Evolutionary conservation across 306 rosid species (phyloP), one percentile per base, ranked within the genome.

Genomic region (Cucumis hystrix): DNA sequence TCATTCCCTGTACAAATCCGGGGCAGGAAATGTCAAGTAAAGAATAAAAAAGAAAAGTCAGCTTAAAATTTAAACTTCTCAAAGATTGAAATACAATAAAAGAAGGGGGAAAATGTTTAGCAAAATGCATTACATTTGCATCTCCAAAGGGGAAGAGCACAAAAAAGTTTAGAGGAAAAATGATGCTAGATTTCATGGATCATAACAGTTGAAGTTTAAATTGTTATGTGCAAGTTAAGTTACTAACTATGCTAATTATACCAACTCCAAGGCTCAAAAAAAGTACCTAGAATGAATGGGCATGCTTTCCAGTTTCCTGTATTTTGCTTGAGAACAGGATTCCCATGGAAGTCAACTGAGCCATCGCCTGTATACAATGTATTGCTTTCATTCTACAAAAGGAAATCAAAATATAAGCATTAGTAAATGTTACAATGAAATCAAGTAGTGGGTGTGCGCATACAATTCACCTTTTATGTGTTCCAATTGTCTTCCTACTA

Each of bases 271-370:
- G 5, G 79, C 82, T 72, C 43, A 68, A 15, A 21, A 8, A 37
- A 9, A 37, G n/a, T 55, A 55, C 92, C 89, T 75, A 88, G 79
- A 81, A 86, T 86, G 79, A 81, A 88, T 39, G 92, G 87, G 77
- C 92, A 88, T 6, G 92, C 90, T 81, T 64, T 88, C 92, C 88
- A 86, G 16, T 81, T 88, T 68, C 92, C 90, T 35, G 92, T 86
- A 79, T 81, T 86, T 49, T 37, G 77, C 83, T 84, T 88, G 25
- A 83, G 65, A 69, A 83, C 88, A 73, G 83, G 89, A 16, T 70
- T 81, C 61, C 92, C 89, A 7, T 81, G 71, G 47, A 79, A 16
- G 84, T 88, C 87, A 49, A 86, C 87, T 17, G 90, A 86, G 76
- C 90, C 88, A 33, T 84, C 92, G 37, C 90, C 90, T 2, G 92